phyloP scores from a whole-genome alignment of 331 rosid genomes.

The Acacia pycnantha region DNA sequence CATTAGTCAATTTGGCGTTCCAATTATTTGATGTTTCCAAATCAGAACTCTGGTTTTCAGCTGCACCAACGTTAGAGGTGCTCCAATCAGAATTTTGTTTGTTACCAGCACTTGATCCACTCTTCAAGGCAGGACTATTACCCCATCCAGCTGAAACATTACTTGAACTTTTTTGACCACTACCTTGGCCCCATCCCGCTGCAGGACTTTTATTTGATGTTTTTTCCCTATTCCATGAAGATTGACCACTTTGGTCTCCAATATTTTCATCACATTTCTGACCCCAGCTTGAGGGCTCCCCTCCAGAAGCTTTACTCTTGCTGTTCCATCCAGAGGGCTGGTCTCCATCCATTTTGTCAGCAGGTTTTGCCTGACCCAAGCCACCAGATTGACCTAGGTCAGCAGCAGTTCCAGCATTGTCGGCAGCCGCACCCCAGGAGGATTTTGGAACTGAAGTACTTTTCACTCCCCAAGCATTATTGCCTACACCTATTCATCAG shows the following conservation, averaged over 20 bases:
- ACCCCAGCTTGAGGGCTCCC: conserved; percentile 32
- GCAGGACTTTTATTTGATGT: conserved; percentile 19
- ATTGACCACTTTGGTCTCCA: conserved; percentile 1
- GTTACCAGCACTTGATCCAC: neutral
- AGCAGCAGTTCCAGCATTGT: conserved; percentile 31
- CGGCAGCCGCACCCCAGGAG: conserved; percentile 66
- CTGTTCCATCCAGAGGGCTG: conserved; percentile 23
- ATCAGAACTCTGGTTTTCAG: too few species aligned
- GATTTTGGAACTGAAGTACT: conserved; percentile 45
- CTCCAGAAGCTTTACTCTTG: conserved; percentile 21
- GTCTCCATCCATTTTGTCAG: conserved; percentile 15
- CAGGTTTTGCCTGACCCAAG: conserved; percentile 39
- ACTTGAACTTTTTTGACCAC: conserved; percentile 16
- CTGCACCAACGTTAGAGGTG: too few species aligned
- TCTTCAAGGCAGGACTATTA: neutral
- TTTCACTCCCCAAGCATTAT: conserved; percentile 63
- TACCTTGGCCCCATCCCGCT: conserved; percentile 29
- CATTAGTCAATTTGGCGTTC: too few species aligned
- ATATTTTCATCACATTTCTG: neutral
- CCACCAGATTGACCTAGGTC: conserved; percentile 36
- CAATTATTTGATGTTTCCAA: too few species aligned
- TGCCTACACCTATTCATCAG: conserved; percentile 21
- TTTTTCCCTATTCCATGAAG: conserved; percentile 18
- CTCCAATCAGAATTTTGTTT: too few species aligned
- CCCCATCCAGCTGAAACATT: neutral